Evolutionary conservation across 202 grass and related monocot species (phyloP).

Genomic region (Panicum hallii): DNA sequence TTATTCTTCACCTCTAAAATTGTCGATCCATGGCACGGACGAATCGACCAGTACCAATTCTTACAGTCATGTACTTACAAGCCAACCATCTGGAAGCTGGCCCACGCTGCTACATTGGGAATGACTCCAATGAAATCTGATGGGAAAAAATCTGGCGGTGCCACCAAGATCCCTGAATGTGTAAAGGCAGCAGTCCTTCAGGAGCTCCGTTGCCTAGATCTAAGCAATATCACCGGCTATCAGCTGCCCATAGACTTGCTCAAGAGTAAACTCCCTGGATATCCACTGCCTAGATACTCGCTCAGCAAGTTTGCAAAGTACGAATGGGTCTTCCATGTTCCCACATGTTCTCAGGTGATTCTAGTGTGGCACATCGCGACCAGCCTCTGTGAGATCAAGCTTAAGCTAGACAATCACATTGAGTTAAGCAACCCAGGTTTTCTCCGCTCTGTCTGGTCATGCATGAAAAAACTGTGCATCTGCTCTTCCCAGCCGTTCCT

Average conservation of each 20-base stretch:
- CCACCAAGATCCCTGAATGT: background rate
- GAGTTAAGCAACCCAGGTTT: background rate
- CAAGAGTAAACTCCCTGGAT: background rate
- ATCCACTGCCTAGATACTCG: too few species aligned
- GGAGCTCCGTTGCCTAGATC: background rate
- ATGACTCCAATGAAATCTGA: background rate
- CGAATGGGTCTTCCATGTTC: background rate
- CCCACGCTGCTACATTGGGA: background rate
- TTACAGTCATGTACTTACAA: slow-evolving; percentile 27
- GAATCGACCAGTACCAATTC: slow-evolving; percentile 5
- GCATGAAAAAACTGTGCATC: background rate
- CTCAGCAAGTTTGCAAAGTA: rapidly evolving
- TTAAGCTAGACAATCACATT: background rate
- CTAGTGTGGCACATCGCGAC: slow-evolving; percentile 14
- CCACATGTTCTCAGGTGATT: slow-evolving; percentile 1
- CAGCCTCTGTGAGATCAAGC: background rate
- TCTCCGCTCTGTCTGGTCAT: background rate
- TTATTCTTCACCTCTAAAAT: slow-evolving; percentile 4
- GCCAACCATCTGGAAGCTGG: background rate
- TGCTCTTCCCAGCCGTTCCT: background rate
- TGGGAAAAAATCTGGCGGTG: background rate
- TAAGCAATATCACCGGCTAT: background rate
- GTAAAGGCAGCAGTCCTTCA: background rate
- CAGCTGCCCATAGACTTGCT: background rate
- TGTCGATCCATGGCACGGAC: background rate